Evolutionary conservation across 2,329 filamentous ascomycete species (phyloP).

Genomic region (Paramyrothecium roridum): DNA sequence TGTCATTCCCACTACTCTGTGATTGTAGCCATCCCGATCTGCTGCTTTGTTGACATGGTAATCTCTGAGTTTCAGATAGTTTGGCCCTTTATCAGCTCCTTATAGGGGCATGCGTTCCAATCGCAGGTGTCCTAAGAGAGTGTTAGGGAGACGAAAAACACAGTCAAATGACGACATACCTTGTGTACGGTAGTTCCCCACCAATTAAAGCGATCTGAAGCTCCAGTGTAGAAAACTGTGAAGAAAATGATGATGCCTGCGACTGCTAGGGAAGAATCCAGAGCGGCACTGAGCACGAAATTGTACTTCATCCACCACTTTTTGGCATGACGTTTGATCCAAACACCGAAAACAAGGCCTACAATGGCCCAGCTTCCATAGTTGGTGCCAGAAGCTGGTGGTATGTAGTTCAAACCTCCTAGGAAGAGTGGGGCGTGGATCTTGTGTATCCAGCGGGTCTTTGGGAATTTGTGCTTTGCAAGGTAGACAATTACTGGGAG

Average conservation of each 20-base stretch:
- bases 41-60: too few relatives aligned
- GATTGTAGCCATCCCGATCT: too few relatives aligned
- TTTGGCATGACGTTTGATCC: conserved; percentile 17
- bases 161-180: not conserved
- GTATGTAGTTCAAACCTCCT: conserved; percentile 26
- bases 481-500: conserved; percentile 45
- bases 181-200: conserved; percentile 23
- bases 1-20: too few relatives aligned
- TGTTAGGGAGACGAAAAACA: too few relatives aligned
- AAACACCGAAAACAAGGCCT: conserved; percentile 22
- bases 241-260: conserved; percentile 30
- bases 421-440: conserved; percentile 26
- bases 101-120: not conserved
- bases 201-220: conserved; percentile 19
- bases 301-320: conserved; percentile 28
- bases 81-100: not conserved
- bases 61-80: too few relatives aligned
- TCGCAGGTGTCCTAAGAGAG: not conserved
- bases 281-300: conserved; percentile 25
- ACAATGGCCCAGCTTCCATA: conserved; percentile 27
- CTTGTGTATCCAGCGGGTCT: conserved; percentile 18
- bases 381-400: conserved; percentile 27
- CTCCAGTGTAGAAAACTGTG: conserved; percentile 25
- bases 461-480: conserved; percentile 17
- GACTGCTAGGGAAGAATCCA: conserved; percentile 27